Conservation (phyloP, 2,329 filamentous ascomycete species). For the Hypomyces rosellus region DNA sequence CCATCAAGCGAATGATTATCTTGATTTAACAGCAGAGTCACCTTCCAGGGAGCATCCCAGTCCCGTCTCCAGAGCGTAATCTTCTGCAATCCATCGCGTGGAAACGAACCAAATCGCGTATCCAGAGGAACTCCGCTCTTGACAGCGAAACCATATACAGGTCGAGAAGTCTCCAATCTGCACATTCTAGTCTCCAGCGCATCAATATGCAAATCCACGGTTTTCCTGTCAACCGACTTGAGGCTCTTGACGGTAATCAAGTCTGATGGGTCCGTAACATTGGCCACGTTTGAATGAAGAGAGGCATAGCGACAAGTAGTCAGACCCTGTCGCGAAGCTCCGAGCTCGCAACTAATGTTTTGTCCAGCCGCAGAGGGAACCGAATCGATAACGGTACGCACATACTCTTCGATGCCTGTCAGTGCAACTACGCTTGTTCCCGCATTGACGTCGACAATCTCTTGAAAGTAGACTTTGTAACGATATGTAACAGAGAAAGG, state of each 20-base stretch:
- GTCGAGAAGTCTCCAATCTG: conserved; percentile 63
- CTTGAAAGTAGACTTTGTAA: conserved; percentile 82
- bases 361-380: conserved; percentile 67
- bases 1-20: neutral
- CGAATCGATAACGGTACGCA: conserved; percentile 58
- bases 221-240: conserved; percentile 30
- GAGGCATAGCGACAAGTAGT: conserved; percentile 61
- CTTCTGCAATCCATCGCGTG: conserved; percentile 56
- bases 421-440: conserved; percentile 65
- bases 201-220: conserved; percentile 58
- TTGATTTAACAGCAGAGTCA: conserved; percentile 34
- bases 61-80: conserved; percentile 77
- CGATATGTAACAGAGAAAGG: conserved; percentile 76
- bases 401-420: conserved; percentile 60
- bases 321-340: conserved; percentile 35
- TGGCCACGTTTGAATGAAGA: conserved; percentile 55
- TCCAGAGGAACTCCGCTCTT: conserved; percentile 53
- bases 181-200: conserved; percentile 76
- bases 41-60: conserved; percentile 70
- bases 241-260: conserved; percentile 57
- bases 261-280: conserved; percentile 36
- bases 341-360: conserved; percentile 45
- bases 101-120: conserved; percentile 57
- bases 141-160: conserved; percentile 59
- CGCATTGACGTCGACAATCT: conserved; percentile 70